Evolutionary conservation across 805 yeast genomes (phyloP), one percentile per base, ranked within the genome.

Genomic region (Saturnispora sanitii): DNA sequence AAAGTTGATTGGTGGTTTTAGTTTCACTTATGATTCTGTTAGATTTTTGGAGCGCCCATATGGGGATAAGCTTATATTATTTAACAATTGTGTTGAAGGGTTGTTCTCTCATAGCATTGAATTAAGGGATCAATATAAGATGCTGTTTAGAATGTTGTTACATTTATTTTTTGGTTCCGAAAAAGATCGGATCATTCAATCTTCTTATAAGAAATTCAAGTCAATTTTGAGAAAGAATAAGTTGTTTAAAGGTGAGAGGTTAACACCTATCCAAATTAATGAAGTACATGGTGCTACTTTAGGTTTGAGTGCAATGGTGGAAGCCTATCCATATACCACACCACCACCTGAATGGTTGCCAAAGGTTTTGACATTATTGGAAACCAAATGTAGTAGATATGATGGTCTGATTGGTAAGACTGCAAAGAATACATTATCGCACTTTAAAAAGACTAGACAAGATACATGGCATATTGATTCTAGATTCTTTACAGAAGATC

Each of bases 391-490:
- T 3, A 70, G 80, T 3, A 75, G 82, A 13, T 72, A 82, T 17
- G 79, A 79, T 15, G 96, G 96, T 6, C 57, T 78, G 40, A 75
- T 82, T 22, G 95, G 95, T 1, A 74, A 79, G 41, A 73, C 94
- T 1, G 94, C 95, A 6, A 90, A 90, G 58, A 79, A 77, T 25
- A 71, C 75, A 2, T 67, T 90, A 38, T 79, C 94, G 47, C 79
- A 77, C 47, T 92, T 92, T 64, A 90, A 88, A 58, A 87, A 87
- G 64, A 77, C 85, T 5, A 73, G 97, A 49, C 94, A 88, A 44
- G 98, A 90, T 53, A 86, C 96, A 0, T 90, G 98, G 98, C 94
- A 84, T 53, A 74, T 86, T 44, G 98, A 90, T 56, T 72, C 82
- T 45, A 68, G 68, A 49, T 75, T 72, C 12, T 92, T 90, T 57